Base-by-base conservation (phyloP, 2,329 filamentous ascomycete genomes). In the Aphanocladium album region DNA sequence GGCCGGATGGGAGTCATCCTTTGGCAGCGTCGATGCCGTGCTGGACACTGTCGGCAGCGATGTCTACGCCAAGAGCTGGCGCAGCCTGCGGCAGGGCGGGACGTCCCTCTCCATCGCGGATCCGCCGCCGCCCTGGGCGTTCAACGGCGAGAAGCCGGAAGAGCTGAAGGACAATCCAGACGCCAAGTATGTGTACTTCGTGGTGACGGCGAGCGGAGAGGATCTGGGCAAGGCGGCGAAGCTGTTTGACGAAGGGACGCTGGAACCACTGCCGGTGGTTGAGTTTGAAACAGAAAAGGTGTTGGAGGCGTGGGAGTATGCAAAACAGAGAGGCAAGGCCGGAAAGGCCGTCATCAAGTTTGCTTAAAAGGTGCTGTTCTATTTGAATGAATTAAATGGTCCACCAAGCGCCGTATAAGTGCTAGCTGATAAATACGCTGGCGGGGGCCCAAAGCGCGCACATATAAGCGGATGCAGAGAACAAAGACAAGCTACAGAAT, bases 101-200 rank as follows among this genome's bases (percentile, higher is more conserved):
- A 60, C 61, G 0, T 70, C 76, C 11, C 66, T 77, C 0, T 76
- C 75, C 0, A 68, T 77, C 0, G 72, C 65, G 2, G 74, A 74
- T 47, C 72, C 73, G 7, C 66, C 72, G 0, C 72, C 73, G 0
- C 17, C 60, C 0, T 75, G 73, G 73, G 72, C 72, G 0, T 72
- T 69, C n/a, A 65, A 63, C 0, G 43, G 55, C 2, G 64, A 47
- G 1, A 35, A 63, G 5, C 67, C 71, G 0, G 53, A 62, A 0
- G 68, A 74, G 58, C 19, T 65, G 0, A 41, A 37, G 1, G 35
- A 19, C 0, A 55, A 68, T 2, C 70, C 70, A 0, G 52, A 59
- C 0, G 69, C 73, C 2, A 67, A 50, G 16, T 68, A 67, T 45
- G 58, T 66, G 0, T 70, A 74, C 17, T 76, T 76, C 17, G 57